Conservation (phyloP, 176 grass and related monocot genomes). For the Chrysopogon serrulatus region DNA sequence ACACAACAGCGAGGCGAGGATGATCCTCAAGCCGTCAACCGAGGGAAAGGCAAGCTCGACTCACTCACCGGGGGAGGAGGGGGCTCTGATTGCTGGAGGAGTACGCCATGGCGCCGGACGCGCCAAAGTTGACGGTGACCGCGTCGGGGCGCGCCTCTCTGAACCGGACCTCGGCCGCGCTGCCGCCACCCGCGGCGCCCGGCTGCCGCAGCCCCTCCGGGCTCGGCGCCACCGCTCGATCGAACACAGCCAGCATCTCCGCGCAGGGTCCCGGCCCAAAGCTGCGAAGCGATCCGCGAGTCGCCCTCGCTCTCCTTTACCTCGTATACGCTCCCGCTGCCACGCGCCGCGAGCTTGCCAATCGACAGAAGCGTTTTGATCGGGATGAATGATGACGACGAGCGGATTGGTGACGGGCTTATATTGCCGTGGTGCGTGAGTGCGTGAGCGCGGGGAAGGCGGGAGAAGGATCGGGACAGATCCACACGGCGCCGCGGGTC, state of each 20-base stretch:
- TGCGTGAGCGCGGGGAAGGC: background rate
- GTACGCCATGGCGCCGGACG: conserved; percentile 32
- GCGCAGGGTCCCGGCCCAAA: background rate
- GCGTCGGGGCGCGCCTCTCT: conserved; percentile 31
- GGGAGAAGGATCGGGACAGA: conserved; percentile 31
- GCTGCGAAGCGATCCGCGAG: background rate
- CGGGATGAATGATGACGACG: background rate
- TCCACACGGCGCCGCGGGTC: conserved; percentile 8
- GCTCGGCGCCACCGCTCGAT: conserved; percentile 55
- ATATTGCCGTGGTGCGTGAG: background rate
- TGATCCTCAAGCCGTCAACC: background rate
- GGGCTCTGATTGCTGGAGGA: conserved; percentile 54
- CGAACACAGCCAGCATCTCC: conserved; percentile 75
- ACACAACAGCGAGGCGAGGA: background rate
- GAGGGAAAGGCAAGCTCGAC: background rate
- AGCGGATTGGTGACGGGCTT: background rate
- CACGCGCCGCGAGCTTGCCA: background rate
- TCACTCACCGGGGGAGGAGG: conserved; percentile 66
- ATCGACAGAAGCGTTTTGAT: background rate
- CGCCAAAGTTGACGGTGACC: conserved; percentile 52
- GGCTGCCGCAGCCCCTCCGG: conserved; percentile 57
- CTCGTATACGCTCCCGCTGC: background rate
- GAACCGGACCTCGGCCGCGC: conserved; percentile 32
- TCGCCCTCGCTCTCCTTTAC: background rate
- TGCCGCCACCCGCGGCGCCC: background rate